phyloP scores from a whole-genome alignment of 306 rosid genomes.

The Pueraria montana region DNA sequence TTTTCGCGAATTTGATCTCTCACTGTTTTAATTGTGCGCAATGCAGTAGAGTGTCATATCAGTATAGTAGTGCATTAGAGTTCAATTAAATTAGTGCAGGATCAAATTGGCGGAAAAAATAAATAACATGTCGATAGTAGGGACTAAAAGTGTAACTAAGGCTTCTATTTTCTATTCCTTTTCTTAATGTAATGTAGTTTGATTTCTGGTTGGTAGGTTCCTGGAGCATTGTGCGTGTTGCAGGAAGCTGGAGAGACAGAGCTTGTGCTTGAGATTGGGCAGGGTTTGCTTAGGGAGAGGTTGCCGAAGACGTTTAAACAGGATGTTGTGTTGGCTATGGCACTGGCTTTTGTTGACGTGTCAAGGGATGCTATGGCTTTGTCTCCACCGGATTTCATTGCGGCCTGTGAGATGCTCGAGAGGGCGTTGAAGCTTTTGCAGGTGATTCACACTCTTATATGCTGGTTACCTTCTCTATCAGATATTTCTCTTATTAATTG shows the following conservation, averaged over 20 bases:
- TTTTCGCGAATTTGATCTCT: background rate
- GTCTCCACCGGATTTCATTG: constrained; percentile 80
- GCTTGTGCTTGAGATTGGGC: constrained; percentile 80
- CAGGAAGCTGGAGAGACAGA: constrained; percentile 93
- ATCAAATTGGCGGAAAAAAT: background rate
- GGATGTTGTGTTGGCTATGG: constrained; percentile 89
- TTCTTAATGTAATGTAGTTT: background rate
- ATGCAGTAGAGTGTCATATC: background rate
- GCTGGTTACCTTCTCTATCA: background rate
- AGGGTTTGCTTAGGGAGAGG: constrained; percentile 84
- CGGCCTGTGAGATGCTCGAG: constrained; percentile 88
- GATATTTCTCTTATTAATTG: background rate
- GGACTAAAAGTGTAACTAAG: background rate
- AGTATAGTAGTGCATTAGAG: background rate
- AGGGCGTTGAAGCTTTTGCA: constrained; percentile 95
- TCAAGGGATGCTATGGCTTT: constrained; percentile 95
- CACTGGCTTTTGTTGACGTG: constrained; percentile 86
- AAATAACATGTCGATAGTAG: background rate
- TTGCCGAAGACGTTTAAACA: constrained; percentile 92
- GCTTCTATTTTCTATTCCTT: background rate
- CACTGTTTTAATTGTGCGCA: background rate
- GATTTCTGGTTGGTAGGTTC: constrained; percentile 68
- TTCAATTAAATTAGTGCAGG: background rate
- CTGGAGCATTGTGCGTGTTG: constrained; percentile 91
- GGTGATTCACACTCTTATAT: constrained; percentile 52